These are phyloP conservation scores for Saccharata proteae DNA, from an alignment of 2,329 filamentous ascomycete species.

Conservation along the genomic window DNA sequence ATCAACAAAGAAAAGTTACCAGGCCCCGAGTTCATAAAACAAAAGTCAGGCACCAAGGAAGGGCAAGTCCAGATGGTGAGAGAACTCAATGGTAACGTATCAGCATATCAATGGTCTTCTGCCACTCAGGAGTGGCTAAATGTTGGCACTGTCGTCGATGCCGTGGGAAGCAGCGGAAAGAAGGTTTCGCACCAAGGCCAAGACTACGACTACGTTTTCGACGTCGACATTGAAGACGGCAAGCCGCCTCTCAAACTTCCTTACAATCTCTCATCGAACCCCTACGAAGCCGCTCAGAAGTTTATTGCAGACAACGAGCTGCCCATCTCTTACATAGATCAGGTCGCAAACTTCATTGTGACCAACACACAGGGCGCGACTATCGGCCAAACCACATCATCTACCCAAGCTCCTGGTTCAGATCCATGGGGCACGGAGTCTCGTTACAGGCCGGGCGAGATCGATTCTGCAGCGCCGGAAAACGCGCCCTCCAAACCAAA, in stretches of 20 bases:
- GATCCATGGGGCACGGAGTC: conserved; percentile 72
- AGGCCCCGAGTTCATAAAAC: conserved; percentile 72
- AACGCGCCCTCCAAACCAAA: conserved; percentile 37
- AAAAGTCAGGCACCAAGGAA: conserved; percentile 83
- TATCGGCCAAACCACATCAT: conserved; percentile 46
- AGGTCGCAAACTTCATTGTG: conserved; percentile 85
- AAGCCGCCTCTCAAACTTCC: conserved; percentile 89
- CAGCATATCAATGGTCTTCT: conserved; percentile 78
- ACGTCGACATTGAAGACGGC: conserved; percentile 90
- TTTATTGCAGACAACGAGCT: conserved; percentile 86
- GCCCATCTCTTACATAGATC: conserved; percentile 75
- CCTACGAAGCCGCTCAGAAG: conserved; percentile 80
- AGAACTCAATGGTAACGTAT: conserved; percentile 68
- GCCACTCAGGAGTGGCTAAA: conserved; percentile 59
- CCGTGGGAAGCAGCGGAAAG: conserved; percentile 64
- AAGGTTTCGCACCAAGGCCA: conserved; percentile 60
- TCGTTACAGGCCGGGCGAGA: conserved; percentile 64
- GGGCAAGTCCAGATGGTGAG: conserved; percentile 89
- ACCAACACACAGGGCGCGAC: conserved; percentile 80
- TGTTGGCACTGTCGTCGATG: conserved; percentile 89
- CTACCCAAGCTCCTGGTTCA: conserved; percentile 37
- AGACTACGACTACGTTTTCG: conserved; percentile 92
- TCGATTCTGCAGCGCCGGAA: conserved; percentile 23
- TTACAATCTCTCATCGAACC: conserved; percentile 84
- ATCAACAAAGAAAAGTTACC: conserved; percentile 90